These are phyloP conservation scores for Aspergillus pseudotamarii DNA, from an alignment of 2,329 filamentous ascomycete species.

Conservation along the genomic window DNA sequence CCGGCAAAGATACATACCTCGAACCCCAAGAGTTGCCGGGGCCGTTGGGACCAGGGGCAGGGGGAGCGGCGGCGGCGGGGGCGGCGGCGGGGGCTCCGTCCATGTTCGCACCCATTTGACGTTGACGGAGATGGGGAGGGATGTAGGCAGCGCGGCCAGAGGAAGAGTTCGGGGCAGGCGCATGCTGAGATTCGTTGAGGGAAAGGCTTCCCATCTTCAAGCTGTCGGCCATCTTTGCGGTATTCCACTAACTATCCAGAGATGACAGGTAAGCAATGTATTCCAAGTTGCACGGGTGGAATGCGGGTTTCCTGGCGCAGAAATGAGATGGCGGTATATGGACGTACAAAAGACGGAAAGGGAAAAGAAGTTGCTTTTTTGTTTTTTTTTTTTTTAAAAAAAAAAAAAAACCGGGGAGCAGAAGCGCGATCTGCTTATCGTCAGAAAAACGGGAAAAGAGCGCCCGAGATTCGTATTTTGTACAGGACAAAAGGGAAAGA, in stretches of 20 bases:
- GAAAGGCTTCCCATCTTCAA: conserved; percentile 45
- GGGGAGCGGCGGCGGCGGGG: no score
- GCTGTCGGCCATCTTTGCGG: conserved; percentile 44
- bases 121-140: conserved; percentile 63
- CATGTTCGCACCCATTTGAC: conserved; percentile 40
- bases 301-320: background rate
- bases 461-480: conserved; percentile 18
- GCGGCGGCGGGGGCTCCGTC: conserved; percentile 32
- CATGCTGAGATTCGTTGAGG: conserved; percentile 66
- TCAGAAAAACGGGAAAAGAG: conserved; percentile 9
- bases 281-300: background rate
- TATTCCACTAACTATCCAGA: conserved; percentile 15
- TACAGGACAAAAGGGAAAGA: conserved; percentile 25
- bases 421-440: conserved; percentile 9
- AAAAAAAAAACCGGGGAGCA: conserved; percentile 4
- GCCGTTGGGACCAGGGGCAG: conserved; percentile 21
- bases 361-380: no score
- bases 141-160: conserved; percentile 65
- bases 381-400: conserved; percentile 3
- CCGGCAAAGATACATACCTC: conserved; percentile 34
- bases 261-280: conserved; percentile 12
- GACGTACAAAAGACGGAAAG: conserved; percentile 3
- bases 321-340: background rate
- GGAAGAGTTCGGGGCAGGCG: conserved; percentile 42
- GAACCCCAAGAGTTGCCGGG: conserved; percentile 32